phyloP scores from a whole-genome alignment of 75 land plant species.

The Isoetes taiwanensis region DNA sequence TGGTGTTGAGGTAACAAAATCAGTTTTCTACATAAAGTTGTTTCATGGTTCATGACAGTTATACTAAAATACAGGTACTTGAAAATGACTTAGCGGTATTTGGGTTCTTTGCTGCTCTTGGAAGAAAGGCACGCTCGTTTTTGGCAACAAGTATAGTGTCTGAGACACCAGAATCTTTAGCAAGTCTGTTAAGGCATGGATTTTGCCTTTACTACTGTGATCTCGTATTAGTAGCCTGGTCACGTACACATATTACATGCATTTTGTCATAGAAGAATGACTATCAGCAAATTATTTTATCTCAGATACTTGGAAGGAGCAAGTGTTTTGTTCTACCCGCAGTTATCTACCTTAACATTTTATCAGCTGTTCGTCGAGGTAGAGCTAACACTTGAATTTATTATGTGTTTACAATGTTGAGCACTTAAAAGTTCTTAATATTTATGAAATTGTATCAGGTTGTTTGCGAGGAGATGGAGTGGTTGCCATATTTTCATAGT shows the following conservation, averaged over 20 bases:
- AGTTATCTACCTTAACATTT: constrained; percentile 74
- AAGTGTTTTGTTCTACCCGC: constrained; percentile 79
- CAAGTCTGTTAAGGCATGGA: constrained; percentile 55
- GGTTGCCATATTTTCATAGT: constrained; percentile 76
- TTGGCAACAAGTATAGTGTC: constrained; percentile 41
- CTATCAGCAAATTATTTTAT: not conserved
- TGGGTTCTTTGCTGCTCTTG: constrained; percentile 89
- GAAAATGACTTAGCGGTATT: constrained; percentile 87
- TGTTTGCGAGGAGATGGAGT: constrained; percentile 92
- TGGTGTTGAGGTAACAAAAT: constrained; percentile 88
- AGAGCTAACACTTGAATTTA: constrained; percentile 10
- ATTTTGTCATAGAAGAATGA: not conserved
- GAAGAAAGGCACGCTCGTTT: constrained; percentile 63
- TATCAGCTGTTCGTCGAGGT: constrained; percentile 97
- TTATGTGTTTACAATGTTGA: too few relatives aligned
- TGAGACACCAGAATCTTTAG: constrained; percentile 41
- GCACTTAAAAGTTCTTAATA: not conserved
- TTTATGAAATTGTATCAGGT: constrained; percentile 31
- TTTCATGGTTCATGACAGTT: too few relatives aligned
- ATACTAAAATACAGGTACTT: constrained; percentile 74
- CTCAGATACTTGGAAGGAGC: constrained; percentile 87
- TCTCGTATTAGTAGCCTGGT: not conserved
- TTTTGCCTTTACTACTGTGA: not conserved
- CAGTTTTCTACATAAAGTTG: too few relatives aligned
- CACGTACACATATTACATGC: not conserved